Percentiles rank a stretch among this genome's conserved stretches.
These are phyloP conservation scores for Perkinsus chesapeaki DNA, from an alignment of 169 alveolate genomes.

Conservation along the genomic window DNA sequence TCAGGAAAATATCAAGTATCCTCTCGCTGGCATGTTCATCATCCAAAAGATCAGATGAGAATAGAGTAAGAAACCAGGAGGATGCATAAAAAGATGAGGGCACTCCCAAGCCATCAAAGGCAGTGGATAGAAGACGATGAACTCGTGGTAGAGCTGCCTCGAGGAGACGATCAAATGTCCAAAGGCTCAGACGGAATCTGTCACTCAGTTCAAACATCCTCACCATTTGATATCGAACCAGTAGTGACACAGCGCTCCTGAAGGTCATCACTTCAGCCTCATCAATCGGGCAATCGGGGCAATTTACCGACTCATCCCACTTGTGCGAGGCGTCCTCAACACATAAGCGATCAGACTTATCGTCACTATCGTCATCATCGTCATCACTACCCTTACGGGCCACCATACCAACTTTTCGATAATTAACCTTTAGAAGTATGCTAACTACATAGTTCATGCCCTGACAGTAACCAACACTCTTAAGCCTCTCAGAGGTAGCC, in stretches of 20 bases:
- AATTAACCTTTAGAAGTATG: background rate
- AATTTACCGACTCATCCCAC: background rate
- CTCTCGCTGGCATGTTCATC: background rate
- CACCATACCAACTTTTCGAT: background rate
- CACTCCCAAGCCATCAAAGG: background rate
- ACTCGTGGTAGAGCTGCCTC: background rate
- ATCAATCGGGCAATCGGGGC: background rate
- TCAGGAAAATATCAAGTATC: background rate
- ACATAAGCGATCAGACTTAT: background rate
- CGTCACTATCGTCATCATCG: background rate
- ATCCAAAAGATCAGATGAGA: background rate
- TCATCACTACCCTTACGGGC: background rate
- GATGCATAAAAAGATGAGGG: background rate
- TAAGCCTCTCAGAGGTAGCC: background rate
- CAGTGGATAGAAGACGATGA: background rate
- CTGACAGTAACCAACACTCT: conserved; percentile 39
- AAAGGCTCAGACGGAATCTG: background rate
- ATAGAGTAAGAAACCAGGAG: background rate
- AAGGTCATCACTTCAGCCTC: background rate
- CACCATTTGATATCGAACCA: background rate
- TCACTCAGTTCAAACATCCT: background rate
- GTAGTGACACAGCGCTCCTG: background rate
- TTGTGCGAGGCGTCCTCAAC: background rate
- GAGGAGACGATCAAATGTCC: background rate
- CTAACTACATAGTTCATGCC: conserved; percentile 40